Evolutionary conservation across 2,329 filamentous ascomycete species (phyloP).

Genomic region (Epichloe coenophiala): DNA sequence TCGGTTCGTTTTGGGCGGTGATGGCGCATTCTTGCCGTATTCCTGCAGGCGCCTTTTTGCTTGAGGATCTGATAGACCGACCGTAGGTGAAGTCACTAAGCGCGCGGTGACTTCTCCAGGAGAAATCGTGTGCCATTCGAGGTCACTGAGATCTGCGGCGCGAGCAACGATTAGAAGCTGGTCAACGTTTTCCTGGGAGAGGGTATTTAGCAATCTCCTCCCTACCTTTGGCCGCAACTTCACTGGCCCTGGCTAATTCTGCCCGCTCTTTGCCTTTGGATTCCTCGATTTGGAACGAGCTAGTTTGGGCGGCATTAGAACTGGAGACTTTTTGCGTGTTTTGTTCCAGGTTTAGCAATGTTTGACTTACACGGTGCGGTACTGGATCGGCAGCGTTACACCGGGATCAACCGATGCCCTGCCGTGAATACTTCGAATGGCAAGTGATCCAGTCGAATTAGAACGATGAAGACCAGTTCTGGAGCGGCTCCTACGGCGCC

Average conservation of each 20-base stretch:
- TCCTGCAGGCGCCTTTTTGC: slow-evolving; percentile 39
- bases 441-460: slow-evolving; percentile 25
- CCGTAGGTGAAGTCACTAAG: slow-evolving; percentile 38
- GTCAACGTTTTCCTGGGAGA: not conserved
- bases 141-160: slow-evolving; percentile 39
- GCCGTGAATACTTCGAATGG: slow-evolving; percentile 25
- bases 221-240: slow-evolving; percentile 31
- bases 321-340: not conserved
- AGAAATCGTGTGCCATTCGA: slow-evolving; percentile 55
- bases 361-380: slow-evolving; percentile 35
- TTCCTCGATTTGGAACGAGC: slow-evolving; percentile 44
- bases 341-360: not conserved
- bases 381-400: slow-evolving; percentile 34
- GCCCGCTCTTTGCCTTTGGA: slow-evolving; percentile 31
- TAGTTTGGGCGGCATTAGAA: not conserved
- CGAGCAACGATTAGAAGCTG: not conserved
- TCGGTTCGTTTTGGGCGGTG: slow-evolving; percentile 48
- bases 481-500: slow-evolving; percentile 9
- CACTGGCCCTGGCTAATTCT: slow-evolving; percentile 25
- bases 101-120: slow-evolving; percentile 44
- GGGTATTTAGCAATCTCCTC: not conserved
- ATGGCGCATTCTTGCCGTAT: slow-evolving; percentile 54
- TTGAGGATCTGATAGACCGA: slow-evolving; percentile 48
- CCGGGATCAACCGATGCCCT: slow-evolving; percentile 13
- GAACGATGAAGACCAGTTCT: slow-evolving; percentile 7